Conservation (phyloP, 352 stramenopile genomes). For the Globisporangium radiosum region DNA sequence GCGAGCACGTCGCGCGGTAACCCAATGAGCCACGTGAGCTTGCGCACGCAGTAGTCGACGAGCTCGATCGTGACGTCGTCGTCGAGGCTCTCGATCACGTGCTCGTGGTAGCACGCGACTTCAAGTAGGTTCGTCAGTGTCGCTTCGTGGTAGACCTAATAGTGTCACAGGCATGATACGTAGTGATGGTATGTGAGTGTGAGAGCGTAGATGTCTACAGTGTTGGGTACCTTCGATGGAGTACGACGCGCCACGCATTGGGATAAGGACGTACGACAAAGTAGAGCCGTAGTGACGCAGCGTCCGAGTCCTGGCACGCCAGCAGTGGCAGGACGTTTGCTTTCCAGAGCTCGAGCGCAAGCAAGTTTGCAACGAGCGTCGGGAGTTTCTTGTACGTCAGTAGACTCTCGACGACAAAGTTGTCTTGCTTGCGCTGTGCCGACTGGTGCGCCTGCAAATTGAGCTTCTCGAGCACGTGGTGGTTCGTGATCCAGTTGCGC, state of each 20-base stretch:
- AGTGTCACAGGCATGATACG: neutral
- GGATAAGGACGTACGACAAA: slow-evolving; percentile 57
- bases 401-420: slow-evolving; percentile 91
- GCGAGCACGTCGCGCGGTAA: slow-evolving; percentile 53
- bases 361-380: slow-evolving; percentile 82
- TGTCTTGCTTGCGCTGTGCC: slow-evolving; percentile 85
- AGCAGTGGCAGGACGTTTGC: slow-evolving; percentile 64
- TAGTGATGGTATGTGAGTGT: too few relatives aligned
- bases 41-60: slow-evolving; percentile 91
- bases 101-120: slow-evolving; percentile 87
- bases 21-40: slow-evolving; percentile 80
- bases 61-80: slow-evolving; percentile 90
- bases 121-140: slow-evolving; percentile 86
- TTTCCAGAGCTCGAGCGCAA: slow-evolving; percentile 90
- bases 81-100: slow-evolving; percentile 81
- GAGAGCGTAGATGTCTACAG: too few relatives aligned
- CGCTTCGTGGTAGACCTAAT: slow-evolving; percentile 85
- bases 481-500: slow-evolving; percentile 80
- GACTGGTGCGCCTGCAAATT: slow-evolving; percentile 92
- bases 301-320: slow-evolving; percentile 35
- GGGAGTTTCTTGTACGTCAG: slow-evolving; percentile 90
- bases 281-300: slow-evolving; percentile 84
- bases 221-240: too few relatives aligned
- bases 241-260: too few relatives aligned
- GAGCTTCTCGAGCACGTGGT: slow-evolving; percentile 88